Base-by-base conservation (phyloP, 495 filamentous ascomycete genomes). In the Tuber microsphaerosporum region DNA sequence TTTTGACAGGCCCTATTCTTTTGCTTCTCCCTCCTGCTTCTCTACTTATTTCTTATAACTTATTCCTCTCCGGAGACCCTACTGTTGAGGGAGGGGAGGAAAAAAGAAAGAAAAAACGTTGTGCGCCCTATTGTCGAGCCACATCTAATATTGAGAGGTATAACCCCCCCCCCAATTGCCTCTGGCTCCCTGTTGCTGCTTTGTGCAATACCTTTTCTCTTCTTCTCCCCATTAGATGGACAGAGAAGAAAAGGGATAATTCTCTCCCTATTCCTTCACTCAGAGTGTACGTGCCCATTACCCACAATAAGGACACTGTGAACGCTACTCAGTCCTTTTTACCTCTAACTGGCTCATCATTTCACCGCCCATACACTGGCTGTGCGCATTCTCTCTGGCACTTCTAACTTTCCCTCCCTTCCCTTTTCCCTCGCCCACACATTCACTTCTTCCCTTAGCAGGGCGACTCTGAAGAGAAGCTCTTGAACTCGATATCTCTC, bases 111-210 rank as follows among this genome's bases (percentile, higher is more conserved):
- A 34, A 65, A 65, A 65, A 31, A 16, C 56, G 56, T 65, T 34
- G 56, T 65, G 26, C 56, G 56, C 31, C 56, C 56, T 65, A 14
- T 17, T 65, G 56, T 65, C 56, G 56, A 65, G 56, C 56, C 56
- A 65, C 56, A 31, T 65, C 56, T 65, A 65, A 65, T 34, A 65
- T 65, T 65, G 56, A 65, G 56, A 65, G 56, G 26, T 31, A 65
- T 34, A 65, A 65, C 10, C 56, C 56, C 56, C 48, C 56, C 56
- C 56, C 26, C n/a, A 3, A 34, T 65, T 65, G 56, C 56, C 31
- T 65, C 56, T 65, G 16, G 34, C 56, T 65, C 56, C 56, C 56
- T 34, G 56, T 65, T 31, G 56, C 56, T 65, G 56, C 26, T 65
- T 65, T 65, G 56, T 65, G 56, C 56, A 17, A 65, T 65, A 17